Base-by-base conservation (phyloP, 1,284 basidiomycete genomes). In the Puccinia hordei region DNA sequence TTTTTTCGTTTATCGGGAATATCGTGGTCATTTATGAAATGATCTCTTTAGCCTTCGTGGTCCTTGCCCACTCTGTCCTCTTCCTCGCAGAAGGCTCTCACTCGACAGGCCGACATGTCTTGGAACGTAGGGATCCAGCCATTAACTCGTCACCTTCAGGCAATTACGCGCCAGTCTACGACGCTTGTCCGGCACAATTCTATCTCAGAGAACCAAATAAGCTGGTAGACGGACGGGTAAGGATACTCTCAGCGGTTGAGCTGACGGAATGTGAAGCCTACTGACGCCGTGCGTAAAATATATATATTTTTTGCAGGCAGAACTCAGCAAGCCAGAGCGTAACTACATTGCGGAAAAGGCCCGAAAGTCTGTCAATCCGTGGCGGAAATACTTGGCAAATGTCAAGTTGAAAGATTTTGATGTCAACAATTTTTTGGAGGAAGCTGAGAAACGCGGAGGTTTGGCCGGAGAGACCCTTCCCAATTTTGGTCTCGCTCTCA, bases 91-190 rank as follows among this genome's bases (percentile, higher is more conserved):
- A 13, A 22, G 33, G 41, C 27, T n/a, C 66, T 27, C 24, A 41
- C 1, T 49, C 66, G 35, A 51, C 66, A 8, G 46, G 22, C 22
- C 41, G 41, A 27, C 66, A 69, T 51, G 30, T 38, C n/a, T 49
- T 69, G 13, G 46, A 69, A 69, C 61, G 63, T 9, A 27, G 75
- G 41, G 75, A 78, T 57, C 63, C 33, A 27, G 75, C 75, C 12
- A 27, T 78, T 19, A 41, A 35, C n/a, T 68, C 55, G 8, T 77
- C 75, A 53, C 75, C 65, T 51, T 77, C 75, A 17, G 75, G 75
- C 13, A 68, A 49, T 35, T 77, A 77, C 51, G 63, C 75, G 4
- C 75, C 75, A 27, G 53, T 77, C 10, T 53, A 66, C 22, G 63
- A 51, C 10, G 49, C 30, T 1, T 77, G 75, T 33, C 75, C 75